phyloP scores from a whole-genome alignment of 805 yeast genomes.

The Brettanomyces custersianus region DNA sequence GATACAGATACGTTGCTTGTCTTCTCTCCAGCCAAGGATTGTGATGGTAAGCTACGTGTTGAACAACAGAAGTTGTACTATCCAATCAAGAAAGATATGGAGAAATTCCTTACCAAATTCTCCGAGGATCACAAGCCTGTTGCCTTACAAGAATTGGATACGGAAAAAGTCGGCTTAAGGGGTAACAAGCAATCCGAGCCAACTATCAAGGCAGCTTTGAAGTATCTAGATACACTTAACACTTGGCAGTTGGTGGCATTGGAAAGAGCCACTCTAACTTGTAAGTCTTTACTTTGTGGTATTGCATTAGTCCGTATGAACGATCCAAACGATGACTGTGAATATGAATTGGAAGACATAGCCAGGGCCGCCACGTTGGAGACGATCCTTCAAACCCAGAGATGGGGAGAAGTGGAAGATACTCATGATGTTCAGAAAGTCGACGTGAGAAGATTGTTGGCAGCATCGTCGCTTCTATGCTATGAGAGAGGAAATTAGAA shows the following conservation, averaged over 20 bases:
- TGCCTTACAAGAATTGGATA: constrained; percentile 55
- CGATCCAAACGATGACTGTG: constrained; percentile 18
- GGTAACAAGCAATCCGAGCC: constrained; percentile 66
- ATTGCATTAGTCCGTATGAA: constrained; percentile 49
- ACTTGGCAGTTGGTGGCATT: constrained; percentile 78
- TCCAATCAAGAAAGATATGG: constrained; percentile 65
- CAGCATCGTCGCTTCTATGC: constrained; percentile 57
- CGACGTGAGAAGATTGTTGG: constrained; percentile 74
- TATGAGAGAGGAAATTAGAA: not conserved
- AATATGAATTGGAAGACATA: constrained; percentile 54
- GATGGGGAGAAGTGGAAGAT: constrained; percentile 99
- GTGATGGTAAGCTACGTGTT: constrained; percentile 69
- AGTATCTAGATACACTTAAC: constrained; percentile 56
- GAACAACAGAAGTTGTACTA: constrained; percentile 74
- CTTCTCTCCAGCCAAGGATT: constrained; percentile 72
- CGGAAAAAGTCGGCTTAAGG: constrained; percentile 70
- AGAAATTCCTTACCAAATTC: constrained; percentile 41
- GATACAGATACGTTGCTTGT: constrained; percentile 93
- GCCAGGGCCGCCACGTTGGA: constrained; percentile 76
- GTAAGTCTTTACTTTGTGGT: constrained; percentile 84
- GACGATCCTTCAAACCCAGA: constrained; percentile 70
- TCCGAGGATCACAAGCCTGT: constrained; percentile 25
- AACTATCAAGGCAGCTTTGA: constrained; percentile 50
- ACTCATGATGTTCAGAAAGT: constrained; percentile 96
- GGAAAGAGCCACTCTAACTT: constrained; percentile 79